These are phyloP conservation scores for Clathrospora elynae DNA, from an alignment of 2,329 filamentous ascomycete species.

Conservation along the genomic window DNA sequence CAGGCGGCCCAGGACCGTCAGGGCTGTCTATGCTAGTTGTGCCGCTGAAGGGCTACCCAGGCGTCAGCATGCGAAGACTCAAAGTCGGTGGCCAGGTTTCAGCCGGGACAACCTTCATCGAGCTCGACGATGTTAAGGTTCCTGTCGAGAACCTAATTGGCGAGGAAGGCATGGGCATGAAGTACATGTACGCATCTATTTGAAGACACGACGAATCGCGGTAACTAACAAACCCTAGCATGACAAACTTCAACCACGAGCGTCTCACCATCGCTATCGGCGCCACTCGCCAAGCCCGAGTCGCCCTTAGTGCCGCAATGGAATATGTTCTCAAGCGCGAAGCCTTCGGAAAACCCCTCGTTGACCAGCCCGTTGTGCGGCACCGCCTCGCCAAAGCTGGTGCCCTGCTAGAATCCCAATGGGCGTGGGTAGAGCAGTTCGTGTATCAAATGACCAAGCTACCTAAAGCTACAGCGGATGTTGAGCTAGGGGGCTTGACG, in stretches of 20 bases:
- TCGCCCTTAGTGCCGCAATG: constrained; percentile 64
- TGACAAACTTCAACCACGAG: constrained; percentile 83
- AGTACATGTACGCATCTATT: constrained; percentile 56
- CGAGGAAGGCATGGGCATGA: constrained; percentile 72
- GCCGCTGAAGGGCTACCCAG: constrained; percentile 68
- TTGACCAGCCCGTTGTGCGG: constrained; percentile 76
- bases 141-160: constrained; percentile 73
- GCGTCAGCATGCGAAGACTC: constrained; percentile 70
- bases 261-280: constrained; percentile 69
- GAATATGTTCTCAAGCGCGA: constrained; percentile 69
- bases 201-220: not conserved
- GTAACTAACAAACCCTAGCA: constrained; percentile 39
- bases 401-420: constrained; percentile 70
- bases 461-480: constrained; percentile 63
- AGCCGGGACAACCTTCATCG: constrained; percentile 75
- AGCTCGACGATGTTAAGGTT: constrained; percentile 75
- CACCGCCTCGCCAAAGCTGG: constrained; percentile 74
- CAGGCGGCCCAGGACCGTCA: constrained; percentile 65
- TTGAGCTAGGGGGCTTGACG: constrained; percentile 71
- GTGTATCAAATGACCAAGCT: constrained; percentile 70
- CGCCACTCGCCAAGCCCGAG: constrained; percentile 65
- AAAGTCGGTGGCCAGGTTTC: constrained; percentile 69
- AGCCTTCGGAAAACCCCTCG: constrained; percentile 69
- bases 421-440: constrained; percentile 74
- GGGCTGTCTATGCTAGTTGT: constrained; percentile 72